A percentile compares a stretch with the other conserved stretches of the same genome.
phyloP scores from a whole-genome alignment of 345 rosid genomes.

The Gossypium mustelinum region DNA sequence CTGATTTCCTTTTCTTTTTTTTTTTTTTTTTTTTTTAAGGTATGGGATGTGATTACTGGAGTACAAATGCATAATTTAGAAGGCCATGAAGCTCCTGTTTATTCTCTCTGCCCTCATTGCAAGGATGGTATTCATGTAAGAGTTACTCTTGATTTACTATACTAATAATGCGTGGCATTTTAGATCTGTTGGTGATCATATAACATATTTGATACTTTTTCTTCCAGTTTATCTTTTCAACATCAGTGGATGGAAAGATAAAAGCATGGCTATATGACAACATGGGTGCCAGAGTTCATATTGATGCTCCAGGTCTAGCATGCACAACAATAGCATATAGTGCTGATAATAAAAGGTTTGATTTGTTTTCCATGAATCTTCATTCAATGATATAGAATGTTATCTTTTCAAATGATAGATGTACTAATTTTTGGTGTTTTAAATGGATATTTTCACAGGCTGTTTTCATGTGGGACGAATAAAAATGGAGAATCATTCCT shows the following conservation, averaged over 20 bases:
- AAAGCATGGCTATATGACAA: constrained; percentile 39
- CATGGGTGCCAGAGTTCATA: constrained; percentile 29
- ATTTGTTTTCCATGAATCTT: background rate
- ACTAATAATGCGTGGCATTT: constrained; percentile 13
- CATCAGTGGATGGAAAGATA: constrained; percentile 41
- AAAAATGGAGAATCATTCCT: constrained; percentile 37
- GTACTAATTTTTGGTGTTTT: background rate
- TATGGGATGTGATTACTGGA: constrained; percentile 35
- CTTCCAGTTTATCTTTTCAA: constrained; percentile 42
- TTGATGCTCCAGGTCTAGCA: constrained; percentile 35
- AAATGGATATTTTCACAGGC: constrained; percentile 17
- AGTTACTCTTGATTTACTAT: constrained; percentile 1
- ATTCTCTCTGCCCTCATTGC: constrained; percentile 29
- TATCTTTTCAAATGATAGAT: background rate
- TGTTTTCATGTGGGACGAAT: constrained; percentile 38
- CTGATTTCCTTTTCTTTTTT: background rate
- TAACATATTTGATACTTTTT: background rate
- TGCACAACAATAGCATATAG: constrained; percentile 33
- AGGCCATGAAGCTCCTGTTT: constrained; percentile 37
- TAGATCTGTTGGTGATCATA: background rate
- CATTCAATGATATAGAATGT: constrained; percentile 6
- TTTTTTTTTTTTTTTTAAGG: constrained; percentile 5
- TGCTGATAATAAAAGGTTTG: constrained; percentile 25
- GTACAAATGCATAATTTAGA: constrained; percentile 21
- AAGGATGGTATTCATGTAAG: constrained; percentile 26